Percentiles rank a stretch among this genome's conserved stretches.
These are phyloP conservation scores for Tulasnella sp. DNA, from an alignment of 768 basidiomycete species.

Conservation along the genomic window DNA sequence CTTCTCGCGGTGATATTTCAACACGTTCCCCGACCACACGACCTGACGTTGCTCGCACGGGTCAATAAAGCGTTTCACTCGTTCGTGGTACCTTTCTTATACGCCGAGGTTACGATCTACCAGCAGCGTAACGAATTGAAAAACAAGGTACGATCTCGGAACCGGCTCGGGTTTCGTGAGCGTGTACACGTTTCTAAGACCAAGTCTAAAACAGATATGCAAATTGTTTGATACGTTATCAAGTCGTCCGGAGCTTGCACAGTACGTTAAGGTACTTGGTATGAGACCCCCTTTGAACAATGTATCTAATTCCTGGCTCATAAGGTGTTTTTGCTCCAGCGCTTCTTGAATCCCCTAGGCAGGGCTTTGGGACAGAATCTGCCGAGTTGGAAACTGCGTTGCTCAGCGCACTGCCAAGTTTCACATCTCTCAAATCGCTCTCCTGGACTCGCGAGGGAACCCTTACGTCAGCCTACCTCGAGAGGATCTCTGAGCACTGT, in stretches of 20 bases:
- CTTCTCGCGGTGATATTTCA: slow-evolving; percentile 55
- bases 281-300: slow-evolving; percentile 32
- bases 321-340: slow-evolving; percentile 43
- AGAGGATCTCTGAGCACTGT: slow-evolving; percentile 46
- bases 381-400: slow-evolving; percentile 45
- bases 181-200: background rate
- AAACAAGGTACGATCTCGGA: slow-evolving; percentile 45
- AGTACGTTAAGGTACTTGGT: slow-evolving; percentile 59
- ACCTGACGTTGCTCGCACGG: slow-evolving; percentile 52
- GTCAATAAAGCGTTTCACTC: slow-evolving; percentile 56
- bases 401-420: slow-evolving; percentile 55
- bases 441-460: slow-evolving; percentile 81
- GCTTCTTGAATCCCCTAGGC: slow-evolving; percentile 70
- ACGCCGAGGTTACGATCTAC: slow-evolving; percentile 57
- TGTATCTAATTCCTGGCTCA: background rate
- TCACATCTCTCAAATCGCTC: slow-evolving; percentile 57
- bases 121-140: slow-evolving; percentile 70
- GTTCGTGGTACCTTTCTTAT: slow-evolving; percentile 53
- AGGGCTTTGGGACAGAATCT: slow-evolving; percentile 36
- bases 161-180: background rate
- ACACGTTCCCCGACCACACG: slow-evolving; percentile 50
- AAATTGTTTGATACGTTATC: slow-evolving; percentile 62
- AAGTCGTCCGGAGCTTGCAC: slow-evolving; percentile 53
- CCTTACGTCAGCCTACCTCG: slow-evolving; percentile 55
- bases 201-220: slow-evolving; percentile 46